Percentiles rank a stretch among this genome's conserved stretches.
Conservation (phyloP, 106 monocot genomes). For the Chionographis japonica region DNA sequence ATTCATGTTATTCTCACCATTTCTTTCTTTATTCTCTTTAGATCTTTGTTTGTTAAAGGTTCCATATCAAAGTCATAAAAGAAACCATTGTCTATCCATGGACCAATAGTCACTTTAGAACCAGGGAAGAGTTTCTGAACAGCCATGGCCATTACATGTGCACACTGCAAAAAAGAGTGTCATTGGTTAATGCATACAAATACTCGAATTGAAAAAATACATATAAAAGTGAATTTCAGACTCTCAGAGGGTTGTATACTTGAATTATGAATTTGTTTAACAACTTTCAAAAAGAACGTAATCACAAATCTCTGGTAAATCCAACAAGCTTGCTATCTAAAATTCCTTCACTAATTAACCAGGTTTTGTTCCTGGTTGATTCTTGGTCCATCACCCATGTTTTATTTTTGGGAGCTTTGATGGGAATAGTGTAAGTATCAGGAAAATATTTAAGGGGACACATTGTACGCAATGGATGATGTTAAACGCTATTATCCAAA, state of each 20-base stretch:
- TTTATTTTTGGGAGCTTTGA: too few species aligned
- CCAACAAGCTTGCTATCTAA: too few species aligned
- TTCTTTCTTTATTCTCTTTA: slow-evolving; percentile 93
- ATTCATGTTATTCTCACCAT: slow-evolving; percentile 48
- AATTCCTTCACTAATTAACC: too few species aligned
- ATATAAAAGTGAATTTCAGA: background rate
- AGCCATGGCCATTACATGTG: slow-evolving; percentile 99
- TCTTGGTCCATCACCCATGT: too few species aligned
- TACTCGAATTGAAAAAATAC: background rate
- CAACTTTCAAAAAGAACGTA: too few species aligned
- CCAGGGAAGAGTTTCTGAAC: slow-evolving; percentile 90
- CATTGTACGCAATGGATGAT: too few species aligned
- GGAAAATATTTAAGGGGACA: too few species aligned
- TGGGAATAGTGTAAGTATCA: too few species aligned
- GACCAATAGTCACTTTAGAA: slow-evolving; percentile 92
- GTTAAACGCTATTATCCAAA: too few species aligned
- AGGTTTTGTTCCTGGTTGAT: too few species aligned
- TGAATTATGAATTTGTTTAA: too few species aligned
- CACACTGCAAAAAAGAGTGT: slow-evolving; percentile 51
- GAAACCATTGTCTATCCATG: slow-evolving; percentile 98
- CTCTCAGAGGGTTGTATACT: background rate
- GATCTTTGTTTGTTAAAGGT: slow-evolving; percentile 75
- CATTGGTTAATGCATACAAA: background rate
- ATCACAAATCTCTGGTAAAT: too few species aligned
- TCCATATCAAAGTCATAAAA: slow-evolving; percentile 99